A percentile compares a stretch with the other conserved stretches of the same genome.
Evolutionary conservation across 148 eudicot genomes (phyloP).

Genomic region (Linanthus parryae): DNA sequence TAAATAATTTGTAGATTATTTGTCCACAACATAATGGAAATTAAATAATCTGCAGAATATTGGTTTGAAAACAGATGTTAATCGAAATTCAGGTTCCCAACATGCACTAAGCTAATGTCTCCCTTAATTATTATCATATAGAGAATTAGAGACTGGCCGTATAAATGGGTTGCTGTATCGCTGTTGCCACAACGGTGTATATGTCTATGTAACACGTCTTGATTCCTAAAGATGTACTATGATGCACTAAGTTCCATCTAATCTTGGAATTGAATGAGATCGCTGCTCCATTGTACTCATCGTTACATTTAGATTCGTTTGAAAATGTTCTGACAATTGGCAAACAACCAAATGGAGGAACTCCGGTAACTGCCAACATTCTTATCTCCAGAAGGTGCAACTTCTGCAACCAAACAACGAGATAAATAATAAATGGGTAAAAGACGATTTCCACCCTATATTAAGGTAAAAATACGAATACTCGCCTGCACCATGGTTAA

Average conservation of each 20-base stretch:
- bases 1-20: not conserved
- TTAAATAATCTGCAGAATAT: not conserved
- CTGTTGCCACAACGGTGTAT: conserved; percentile 21
- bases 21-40: not conserved
- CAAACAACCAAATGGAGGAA: conserved; percentile 44
- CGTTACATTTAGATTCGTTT: conserved; percentile 24
- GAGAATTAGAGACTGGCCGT: conserved; percentile 21
- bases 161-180: conserved; percentile 28
- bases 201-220: conserved; percentile 23
- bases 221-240: conserved; percentile 9
- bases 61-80: not conserved
- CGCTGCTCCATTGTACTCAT: conserved; percentile 28
- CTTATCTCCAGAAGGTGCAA: conserved; percentile 35
- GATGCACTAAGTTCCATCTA: conserved; percentile 7
- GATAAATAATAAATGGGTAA: no score
- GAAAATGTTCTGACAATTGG: conserved; percentile 33
- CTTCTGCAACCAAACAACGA: conserved; percentile 4
- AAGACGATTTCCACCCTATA: no score
- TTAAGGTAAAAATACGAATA: no score
- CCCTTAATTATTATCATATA: not conserved
- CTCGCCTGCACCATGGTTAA: no score
- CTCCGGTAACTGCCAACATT: conserved; percentile 36
- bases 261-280: conserved; percentile 29
- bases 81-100: not conserved
- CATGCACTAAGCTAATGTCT: not conserved